Conservation (phyloP, 768 basidiomycete species). For the Phylloporus scabripes region DNA sequence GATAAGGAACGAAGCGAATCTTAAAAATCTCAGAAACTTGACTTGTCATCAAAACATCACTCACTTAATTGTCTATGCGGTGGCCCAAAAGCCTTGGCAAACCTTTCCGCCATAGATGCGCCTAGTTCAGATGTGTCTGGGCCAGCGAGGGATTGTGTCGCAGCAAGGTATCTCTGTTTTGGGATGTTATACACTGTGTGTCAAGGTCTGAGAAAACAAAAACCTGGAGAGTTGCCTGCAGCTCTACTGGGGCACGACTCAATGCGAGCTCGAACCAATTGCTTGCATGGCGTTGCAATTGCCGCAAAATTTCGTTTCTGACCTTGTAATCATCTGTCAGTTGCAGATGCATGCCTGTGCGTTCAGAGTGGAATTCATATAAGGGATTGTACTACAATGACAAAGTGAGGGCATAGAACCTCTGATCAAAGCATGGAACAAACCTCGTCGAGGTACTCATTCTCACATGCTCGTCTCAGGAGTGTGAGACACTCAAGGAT, state of each 20-base stretch:
- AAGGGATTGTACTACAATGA: slow-evolving; percentile 76
- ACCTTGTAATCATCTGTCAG: slow-evolving; percentile 82
- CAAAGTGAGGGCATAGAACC: not conserved
- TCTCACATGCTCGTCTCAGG: slow-evolving; percentile 81
- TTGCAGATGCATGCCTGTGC: slow-evolving; percentile 67
- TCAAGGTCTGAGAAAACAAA: slow-evolving; percentile 9
- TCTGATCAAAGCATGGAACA: slow-evolving; percentile 9
- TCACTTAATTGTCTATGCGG: slow-evolving; percentile 71
- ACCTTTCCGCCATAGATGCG: slow-evolving; percentile 82
- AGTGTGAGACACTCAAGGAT: slow-evolving; percentile 90
- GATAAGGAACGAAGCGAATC: slow-evolving; percentile 52
- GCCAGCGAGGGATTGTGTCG: slow-evolving; percentile 63
- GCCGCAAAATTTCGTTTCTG: slow-evolving; percentile 77
- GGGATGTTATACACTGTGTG: not conserved
- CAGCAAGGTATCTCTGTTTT: slow-evolving; percentile 78
- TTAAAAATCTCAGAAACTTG: slow-evolving; percentile 20
- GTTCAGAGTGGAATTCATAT: slow-evolving; percentile 77
- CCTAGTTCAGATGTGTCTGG: slow-evolving; percentile 83
- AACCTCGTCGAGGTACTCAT: slow-evolving; percentile 89
- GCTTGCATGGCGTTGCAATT: slow-evolving; percentile 67
- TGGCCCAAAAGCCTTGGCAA: slow-evolving; percentile 75
- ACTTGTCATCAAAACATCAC: slow-evolving; percentile 17
- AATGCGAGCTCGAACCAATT: slow-evolving; percentile 86
- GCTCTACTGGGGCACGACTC: slow-evolving; percentile 83
- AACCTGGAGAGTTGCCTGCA: slow-evolving; percentile 90